Evolutionary conservation across 2,329 filamentous ascomycete species (phyloP), one percentile per base, ranked within the genome.

Genomic region (Talaromyces albobiverticillius): DNA sequence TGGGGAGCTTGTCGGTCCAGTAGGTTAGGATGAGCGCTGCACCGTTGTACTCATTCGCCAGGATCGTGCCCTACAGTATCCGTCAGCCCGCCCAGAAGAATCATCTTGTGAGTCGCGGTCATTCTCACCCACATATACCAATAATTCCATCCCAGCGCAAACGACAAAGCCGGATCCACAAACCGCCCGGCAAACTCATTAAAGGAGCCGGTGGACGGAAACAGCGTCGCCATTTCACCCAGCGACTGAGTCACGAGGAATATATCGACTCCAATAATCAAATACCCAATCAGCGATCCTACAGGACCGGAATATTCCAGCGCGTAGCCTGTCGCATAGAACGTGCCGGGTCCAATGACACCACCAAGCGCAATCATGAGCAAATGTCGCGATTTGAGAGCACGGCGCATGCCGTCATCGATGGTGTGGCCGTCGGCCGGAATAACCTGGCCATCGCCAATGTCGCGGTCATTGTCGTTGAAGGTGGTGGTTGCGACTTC

Each of bases 1-100:
- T 57, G 0, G 72, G 71, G 3, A 73, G 59, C 2, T 61, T 62
- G 29, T 68, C 64, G 1, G 64, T 65, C 70, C 71, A 74, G 43
- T 67, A 67, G 11, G 61, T 62, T 53, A 73, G 62, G 14, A 74
- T 64, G 1, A 71, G 61, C 8, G 68, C 65, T 36, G 71, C 68
- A 11, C 66, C 66, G 51, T 73, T 71, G 52, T 71, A 72, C 53
- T 72, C 70, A 41, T 16, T 32, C 3, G 25, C 25, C 13, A 46
- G n/a, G 8, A 29, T 46, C 3, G 43, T 31, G 3, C 26, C 43
- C 43, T 29, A 46, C 43, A 18, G 10, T 29, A 29, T 29, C 26
- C n/a, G n/a, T n/a, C n/a, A n/a, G n/a, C n/a, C n/a, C n/a, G n/a
- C n/a, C n/a, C n/a, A n/a, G n/a, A n/a, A n/a, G n/a, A n/a, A n/a